These are phyloP conservation scores for Phtheirospermum japonicum DNA, from an alignment of 257 asterid genomes.

Conservation along the genomic window DNA sequence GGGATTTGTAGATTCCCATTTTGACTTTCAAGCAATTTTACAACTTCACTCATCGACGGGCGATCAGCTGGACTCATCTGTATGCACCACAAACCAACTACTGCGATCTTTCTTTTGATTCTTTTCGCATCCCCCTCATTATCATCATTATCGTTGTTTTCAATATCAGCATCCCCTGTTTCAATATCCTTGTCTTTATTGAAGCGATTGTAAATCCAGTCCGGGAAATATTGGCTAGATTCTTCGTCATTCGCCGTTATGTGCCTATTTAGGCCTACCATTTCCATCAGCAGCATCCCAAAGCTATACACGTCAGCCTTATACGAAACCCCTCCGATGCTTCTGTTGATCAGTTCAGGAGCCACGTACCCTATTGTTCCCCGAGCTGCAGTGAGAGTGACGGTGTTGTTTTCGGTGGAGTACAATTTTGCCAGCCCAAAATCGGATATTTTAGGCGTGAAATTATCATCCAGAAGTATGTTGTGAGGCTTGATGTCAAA, in stretches of 20 bases:
- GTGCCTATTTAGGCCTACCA: not conserved
- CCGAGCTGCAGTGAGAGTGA: constrained; percentile 25
- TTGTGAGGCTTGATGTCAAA: constrained; percentile 22
- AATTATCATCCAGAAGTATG: constrained; percentile 13
- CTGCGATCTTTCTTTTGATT: constrained; percentile 23
- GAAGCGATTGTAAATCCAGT: constrained; percentile 5
- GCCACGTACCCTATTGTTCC: constrained; percentile 34
- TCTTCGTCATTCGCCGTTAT: not conserved
- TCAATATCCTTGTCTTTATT: constrained; percentile 8
- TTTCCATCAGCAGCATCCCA: constrained; percentile 15
- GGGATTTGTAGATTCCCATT: constrained; percentile 13
- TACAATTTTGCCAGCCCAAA: constrained; percentile 8
- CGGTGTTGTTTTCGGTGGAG: not conserved
- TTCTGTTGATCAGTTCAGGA: constrained; percentile 28
- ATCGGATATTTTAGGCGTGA: constrained; percentile 7
- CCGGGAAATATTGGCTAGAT: constrained; percentile 5
- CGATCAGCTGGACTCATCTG: constrained; percentile 30
- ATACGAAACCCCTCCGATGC: constrained; percentile 13
- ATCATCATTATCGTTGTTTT: not conserved
- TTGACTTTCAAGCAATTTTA: constrained; percentile 25
- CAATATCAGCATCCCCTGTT: not conserved
- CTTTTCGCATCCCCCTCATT: constrained; percentile 1
- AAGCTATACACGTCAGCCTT: constrained; percentile 14
- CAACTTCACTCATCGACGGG: constrained; percentile 23
- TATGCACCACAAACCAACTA: constrained; percentile 33